phyloP scores from a whole-genome alignment of 2,329 filamentous ascomycete genomes.

The Cladorrhinum sp. region DNA sequence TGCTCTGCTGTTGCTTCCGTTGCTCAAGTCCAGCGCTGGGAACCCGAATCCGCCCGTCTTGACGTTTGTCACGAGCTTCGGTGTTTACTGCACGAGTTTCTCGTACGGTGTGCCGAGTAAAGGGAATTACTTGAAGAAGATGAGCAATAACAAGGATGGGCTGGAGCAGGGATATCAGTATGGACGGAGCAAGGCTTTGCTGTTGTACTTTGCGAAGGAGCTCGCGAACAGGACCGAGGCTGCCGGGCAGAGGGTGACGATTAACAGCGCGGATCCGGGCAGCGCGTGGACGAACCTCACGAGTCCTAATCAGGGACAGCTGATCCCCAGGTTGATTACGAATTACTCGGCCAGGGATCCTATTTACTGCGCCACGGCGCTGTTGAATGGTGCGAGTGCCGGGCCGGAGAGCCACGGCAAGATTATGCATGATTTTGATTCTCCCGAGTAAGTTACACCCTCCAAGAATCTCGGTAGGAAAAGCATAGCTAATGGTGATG shows the following conservation, averaged over 20 bases:
- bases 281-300: conserved; percentile 40
- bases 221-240: conserved; percentile 31
- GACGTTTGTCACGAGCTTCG: conserved; percentile 39
- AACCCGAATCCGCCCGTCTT: conserved; percentile 32
- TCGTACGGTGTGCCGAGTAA: conserved; percentile 35
- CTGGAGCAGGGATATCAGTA: conserved; percentile 39
- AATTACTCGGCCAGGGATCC: conserved; percentile 38
- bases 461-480: background rate
- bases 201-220: conserved; percentile 39
- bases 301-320: conserved; percentile 34
- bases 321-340: conserved; percentile 39
- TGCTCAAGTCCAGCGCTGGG: conserved; percentile 40
- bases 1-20: conserved; percentile 48
- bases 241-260: conserved; percentile 31
- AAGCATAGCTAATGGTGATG: background rate
- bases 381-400: conserved; percentile 38
- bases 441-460: conserved; percentile 31
- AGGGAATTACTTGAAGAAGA: conserved; percentile 35
- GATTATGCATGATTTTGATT: conserved; percentile 39
- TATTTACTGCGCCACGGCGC: conserved; percentile 35
- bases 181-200: conserved; percentile 37
- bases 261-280: conserved; percentile 39
- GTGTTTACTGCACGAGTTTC: conserved; percentile 38
- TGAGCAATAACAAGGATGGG: conserved; percentile 38
- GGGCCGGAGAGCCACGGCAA: conserved; percentile 33